These are phyloP conservation scores for Tolypocladium endophyticum DNA, from an alignment of 2,329 filamentous ascomycete species.

Conservation along the genomic window DNA sequence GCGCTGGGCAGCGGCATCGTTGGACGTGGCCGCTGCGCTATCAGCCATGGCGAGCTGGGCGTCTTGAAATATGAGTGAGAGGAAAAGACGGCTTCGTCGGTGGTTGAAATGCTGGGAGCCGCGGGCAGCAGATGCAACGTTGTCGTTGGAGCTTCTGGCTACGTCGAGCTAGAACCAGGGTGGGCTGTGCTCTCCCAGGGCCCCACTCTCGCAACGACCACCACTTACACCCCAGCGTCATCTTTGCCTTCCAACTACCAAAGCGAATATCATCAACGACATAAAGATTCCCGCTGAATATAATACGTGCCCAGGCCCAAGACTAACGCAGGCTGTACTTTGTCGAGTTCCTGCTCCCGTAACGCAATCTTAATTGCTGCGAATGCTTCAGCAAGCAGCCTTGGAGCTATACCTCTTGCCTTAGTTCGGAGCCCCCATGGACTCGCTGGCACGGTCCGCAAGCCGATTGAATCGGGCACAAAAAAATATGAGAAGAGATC, in stretches of 20 bases:
- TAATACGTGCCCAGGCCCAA: too few relatives aligned
- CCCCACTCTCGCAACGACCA: not conserved
- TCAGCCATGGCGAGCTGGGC: slow-evolving; percentile 26
- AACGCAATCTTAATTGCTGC: too few relatives aligned
- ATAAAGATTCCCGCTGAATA: not conserved
- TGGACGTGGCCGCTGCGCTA: slow-evolving; percentile 15
- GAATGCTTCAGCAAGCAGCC: too few relatives aligned
- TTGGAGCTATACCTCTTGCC: too few relatives aligned
- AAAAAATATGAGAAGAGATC: too few relatives aligned
- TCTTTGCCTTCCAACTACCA: not conserved
- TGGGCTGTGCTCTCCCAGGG: too few relatives aligned
- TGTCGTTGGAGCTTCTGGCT: not conserved
- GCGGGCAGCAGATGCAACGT: not conserved
- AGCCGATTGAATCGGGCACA: too few relatives aligned
- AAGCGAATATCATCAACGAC: not conserved
- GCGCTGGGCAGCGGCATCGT: slow-evolving; percentile 37
- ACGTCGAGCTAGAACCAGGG: not conserved
- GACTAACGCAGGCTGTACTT: too few relatives aligned
- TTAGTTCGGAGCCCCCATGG: too few relatives aligned
- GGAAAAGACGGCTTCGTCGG: not conserved
- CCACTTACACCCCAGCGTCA: not conserved
- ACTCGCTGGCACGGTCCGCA: too few relatives aligned
- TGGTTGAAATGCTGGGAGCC: not conserved
- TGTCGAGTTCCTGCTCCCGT: too few relatives aligned
- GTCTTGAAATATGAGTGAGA: not conserved